Percentiles rank a stretch among this genome's conserved stretches.
phyloP scores from a whole-genome alignment of 305 asterid species.

The Rubia balearica region DNA sequence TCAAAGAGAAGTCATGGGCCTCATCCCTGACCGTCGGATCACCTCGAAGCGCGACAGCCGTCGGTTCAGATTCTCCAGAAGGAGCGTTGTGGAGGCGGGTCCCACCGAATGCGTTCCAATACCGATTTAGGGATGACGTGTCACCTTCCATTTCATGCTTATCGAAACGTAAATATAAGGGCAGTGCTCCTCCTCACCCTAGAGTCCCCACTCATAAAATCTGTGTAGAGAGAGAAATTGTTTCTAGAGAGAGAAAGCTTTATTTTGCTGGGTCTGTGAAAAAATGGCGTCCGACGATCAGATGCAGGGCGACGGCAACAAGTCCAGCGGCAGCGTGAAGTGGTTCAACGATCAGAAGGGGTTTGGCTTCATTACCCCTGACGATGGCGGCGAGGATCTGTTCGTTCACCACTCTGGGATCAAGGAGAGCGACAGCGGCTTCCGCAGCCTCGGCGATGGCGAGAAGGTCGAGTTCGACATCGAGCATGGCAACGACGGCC shows the following conservation, averaged over 20 bases:
- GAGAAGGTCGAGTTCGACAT: constrained; percentile 58
- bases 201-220: neutral
- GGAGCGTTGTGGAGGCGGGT: neutral
- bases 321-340: constrained; percentile 48
- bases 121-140: constrained; percentile 14
- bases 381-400: constrained; percentile 65
- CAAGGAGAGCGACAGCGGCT: constrained; percentile 52
- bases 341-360: constrained; percentile 84
- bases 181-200: neutral
- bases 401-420: constrained; percentile 72
- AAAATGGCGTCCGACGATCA: constrained; percentile 23
- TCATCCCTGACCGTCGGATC: constrained; percentile 24
- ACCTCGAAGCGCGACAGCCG: constrained; percentile 14
- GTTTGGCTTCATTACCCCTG: constrained; percentile 72
- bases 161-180: constrained; percentile 1
- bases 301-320: constrained; percentile 3
- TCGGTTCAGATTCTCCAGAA: constrained; percentile 18
- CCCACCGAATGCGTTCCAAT: constrained; percentile 5
- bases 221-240: neutral
- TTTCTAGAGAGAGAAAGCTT: constrained; percentile 10
- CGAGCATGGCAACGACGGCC: constrained; percentile 59
- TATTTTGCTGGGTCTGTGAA: neutral
- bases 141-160: neutral
- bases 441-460: constrained; percentile 60
- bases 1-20: constrained; percentile 1